Evolutionary conservation across 768 basidiomycete genomes (phyloP).

Genomic region (Leucosporidium creatinivorum): DNA sequence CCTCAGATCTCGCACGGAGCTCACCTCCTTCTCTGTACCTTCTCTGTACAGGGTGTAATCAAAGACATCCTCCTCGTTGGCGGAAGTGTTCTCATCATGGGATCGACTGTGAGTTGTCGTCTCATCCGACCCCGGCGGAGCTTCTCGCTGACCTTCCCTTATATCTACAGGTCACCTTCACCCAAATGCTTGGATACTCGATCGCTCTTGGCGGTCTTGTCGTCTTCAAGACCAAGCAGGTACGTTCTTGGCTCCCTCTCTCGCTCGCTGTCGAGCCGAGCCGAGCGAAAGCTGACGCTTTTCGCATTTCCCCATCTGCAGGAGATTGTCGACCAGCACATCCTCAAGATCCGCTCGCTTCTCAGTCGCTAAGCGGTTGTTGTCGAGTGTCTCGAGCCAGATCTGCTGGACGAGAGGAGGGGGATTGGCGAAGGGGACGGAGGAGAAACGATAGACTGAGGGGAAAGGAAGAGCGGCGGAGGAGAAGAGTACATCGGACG

Average conservation of each 20-base stretch:
- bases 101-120: constrained; percentile 46
- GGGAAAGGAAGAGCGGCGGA: no score
- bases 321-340: constrained; percentile 31
- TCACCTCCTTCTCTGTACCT: background rate
- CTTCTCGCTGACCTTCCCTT: no score
- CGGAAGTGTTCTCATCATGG: constrained; percentile 81
- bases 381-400: no score
- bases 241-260: background rate
- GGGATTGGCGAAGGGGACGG: no score
- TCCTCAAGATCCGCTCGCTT: constrained; percentile 16
- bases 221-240: constrained; percentile 48
- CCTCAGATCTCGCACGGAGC: background rate
- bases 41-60: constrained; percentile 13
- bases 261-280: background rate
- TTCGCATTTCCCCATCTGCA: constrained; percentile 15
- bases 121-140: no score
- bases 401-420: no score
- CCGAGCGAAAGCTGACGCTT: background rate
- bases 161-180: constrained; percentile 51
- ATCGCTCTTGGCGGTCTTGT: constrained; percentile 78
- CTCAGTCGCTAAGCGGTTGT: constrained; percentile 16
- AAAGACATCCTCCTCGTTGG: constrained; percentile 91
- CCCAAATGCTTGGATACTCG: constrained; percentile 75
- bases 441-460: no score
- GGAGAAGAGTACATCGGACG: no score